Base-by-base conservation (phyloP, 225 moss, liverwort and hornwort species). In the Bryum argenteum region DNA sequence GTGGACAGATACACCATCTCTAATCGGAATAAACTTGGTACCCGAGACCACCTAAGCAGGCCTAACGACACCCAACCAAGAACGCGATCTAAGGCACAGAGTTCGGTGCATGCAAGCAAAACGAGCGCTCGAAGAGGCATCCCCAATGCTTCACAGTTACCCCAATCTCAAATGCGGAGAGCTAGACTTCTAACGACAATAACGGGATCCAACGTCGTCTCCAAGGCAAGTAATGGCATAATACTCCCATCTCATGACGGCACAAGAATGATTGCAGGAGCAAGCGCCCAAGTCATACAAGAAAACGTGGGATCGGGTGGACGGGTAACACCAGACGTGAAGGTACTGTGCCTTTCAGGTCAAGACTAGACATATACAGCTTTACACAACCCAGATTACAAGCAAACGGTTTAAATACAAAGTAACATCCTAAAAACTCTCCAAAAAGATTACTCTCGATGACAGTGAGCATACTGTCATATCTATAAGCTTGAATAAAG, bases 401-500 rank as follows among this genome's bases (percentile, higher is more conserved):
- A 86, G 63, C 82, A 80, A 77, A 71, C 72, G 52, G 80, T 78
- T 86, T 71, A 9, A 66, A 65, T 83, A 78, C 79, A 79, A 76
- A 61, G 73, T 77, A 80, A 70, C 65, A 78, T 83, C 78, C 75
- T 78, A 56, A 70, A 51, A 72, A 80, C 78, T 72, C 80, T 78
- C 78, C 45, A 54, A 69, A 82, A 66, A 75, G 64, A 67, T 19
- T 63, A 79, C 75, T 80, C 72, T 77, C 80, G 69, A 86, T 83
- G 86, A 86, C 86, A 83, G 86, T 83, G 80, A 86, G 86, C 86
- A 83, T 83, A 86, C 86, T 86, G 86, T 78, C 83, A 78, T 83
- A 72, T 80, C 86, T 86, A 86, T 56, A 75, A 75, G 80, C 80
- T 86, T 86, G 58, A 75, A 83, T 78, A 70, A 73, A 82, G 80